Base-by-base conservation (phyloP, 2,329 filamentous ascomycete genomes). In the Cladophialophora psammophila region DNA sequence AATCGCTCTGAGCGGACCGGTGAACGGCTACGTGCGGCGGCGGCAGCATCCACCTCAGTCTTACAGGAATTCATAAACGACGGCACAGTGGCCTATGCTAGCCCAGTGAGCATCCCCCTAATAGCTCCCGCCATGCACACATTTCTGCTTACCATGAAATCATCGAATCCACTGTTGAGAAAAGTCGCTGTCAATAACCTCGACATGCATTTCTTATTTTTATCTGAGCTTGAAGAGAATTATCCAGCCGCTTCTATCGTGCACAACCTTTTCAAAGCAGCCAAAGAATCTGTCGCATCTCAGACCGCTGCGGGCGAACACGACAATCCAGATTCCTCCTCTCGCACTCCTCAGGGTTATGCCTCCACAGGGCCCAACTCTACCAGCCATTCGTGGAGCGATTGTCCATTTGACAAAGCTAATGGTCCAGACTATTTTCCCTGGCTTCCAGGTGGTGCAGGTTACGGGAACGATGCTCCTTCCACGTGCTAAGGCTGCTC, bases 161-260 rank as follows among this genome's bases (percentile, higher is more conserved):
- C 50, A 15, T 7, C 50, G 26, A 26, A 13, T 5, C 9, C 18
- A 32, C 18, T 26, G 7, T 32, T 32, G 50, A 18, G 50, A 15
- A 32, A 54, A 54, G 5, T 26, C n/a, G 50, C 50, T 12, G 26
- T 26, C 3, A 26, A 26, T 3, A 26, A 50, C 6, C 50, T 54
- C 50, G 50, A 32, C 18, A 12, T 32, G 26, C 26, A 54, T 15
- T 32, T 26, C 2, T 31, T 26, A 8, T 54, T 54, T 15, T 31
- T 54, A 26, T 26, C 18, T 31, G 50, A 26, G 50, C 50, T 54
- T 18, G 50, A 54, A 54, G 50, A n/a, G 3, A 54, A 54, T 32
- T 54, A 54, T 54, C 50, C 50, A 13, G 50, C 50, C 18, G 50
- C 50, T 12, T 54, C 50, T 26, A 54, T 54, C 50, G 18, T 54